Conservation (phyloP, 306 rosid species). For the Ziziphus jujuba region DNA sequence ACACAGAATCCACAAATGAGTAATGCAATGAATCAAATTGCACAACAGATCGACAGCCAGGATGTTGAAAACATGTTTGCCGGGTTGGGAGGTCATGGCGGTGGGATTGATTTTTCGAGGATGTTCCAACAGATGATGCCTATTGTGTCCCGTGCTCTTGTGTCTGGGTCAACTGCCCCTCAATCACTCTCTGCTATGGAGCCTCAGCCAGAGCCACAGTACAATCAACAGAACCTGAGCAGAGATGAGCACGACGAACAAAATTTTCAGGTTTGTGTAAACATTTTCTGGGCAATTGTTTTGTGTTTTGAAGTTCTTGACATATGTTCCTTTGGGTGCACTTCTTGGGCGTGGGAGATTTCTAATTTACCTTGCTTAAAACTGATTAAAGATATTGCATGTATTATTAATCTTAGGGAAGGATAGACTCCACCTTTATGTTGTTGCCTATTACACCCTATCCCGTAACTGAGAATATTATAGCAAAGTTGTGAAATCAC, state of each 20-base stretch:
- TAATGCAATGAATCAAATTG: slow-evolving; percentile 78
- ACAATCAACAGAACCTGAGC: slow-evolving; percentile 28
- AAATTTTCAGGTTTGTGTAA: slow-evolving; percentile 58
- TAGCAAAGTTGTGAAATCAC: too few species aligned
- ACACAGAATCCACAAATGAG: slow-evolving; percentile 89
- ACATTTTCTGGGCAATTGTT: background rate
- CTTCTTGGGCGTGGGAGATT: too few species aligned
- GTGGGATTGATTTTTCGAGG: slow-evolving; percentile 77
- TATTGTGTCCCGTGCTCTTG: slow-evolving; percentile 78
- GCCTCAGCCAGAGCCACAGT: slow-evolving; percentile 33
- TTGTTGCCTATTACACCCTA: too few species aligned
- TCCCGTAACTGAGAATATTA: too few species aligned
- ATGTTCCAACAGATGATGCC: slow-evolving; percentile 99
- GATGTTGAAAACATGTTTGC: slow-evolving; percentile 70
- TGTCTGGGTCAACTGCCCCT: slow-evolving; percentile 45
- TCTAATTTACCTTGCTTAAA: too few species aligned
- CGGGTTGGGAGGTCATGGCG: slow-evolving; percentile 71
- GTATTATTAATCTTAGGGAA: too few species aligned
- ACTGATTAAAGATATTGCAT: too few species aligned
- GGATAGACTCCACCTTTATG: too few species aligned
- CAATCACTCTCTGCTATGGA: slow-evolving; percentile 46
- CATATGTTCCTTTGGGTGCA: too few species aligned
- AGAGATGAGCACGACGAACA: slow-evolving; percentile 41
- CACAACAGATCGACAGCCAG: slow-evolving; percentile 76
- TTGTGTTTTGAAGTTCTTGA: background rate